Evolutionary conservation across 176 grass and related monocot genomes (phyloP).

Genomic region (Aegilops tauschii): DNA sequence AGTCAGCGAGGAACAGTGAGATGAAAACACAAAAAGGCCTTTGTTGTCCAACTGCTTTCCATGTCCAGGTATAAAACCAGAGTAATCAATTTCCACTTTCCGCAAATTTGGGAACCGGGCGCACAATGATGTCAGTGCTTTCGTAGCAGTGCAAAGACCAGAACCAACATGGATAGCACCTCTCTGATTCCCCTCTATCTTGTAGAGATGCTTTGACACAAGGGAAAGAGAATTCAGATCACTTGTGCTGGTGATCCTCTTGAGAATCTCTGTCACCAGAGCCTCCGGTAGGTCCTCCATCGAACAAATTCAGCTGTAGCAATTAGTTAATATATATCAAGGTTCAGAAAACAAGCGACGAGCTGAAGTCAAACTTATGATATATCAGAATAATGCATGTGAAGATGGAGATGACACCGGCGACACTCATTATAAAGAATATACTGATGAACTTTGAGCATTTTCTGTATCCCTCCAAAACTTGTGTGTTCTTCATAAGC

Average conservation of each 20-base stretch:
- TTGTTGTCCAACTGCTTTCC: constrained; percentile 53
- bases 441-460: not conserved
- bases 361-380: not conserved
- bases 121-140: constrained; percentile 29
- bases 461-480: not conserved
- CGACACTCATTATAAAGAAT: not conserved
- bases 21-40: constrained; percentile 36
- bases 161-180: not conserved
- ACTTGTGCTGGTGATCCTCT: constrained; percentile 31
- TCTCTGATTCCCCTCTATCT: constrained; percentile 23
- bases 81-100: constrained; percentile 59
- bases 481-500: not conserved
- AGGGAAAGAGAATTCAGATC: constrained; percentile 57
- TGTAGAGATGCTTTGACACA: constrained; percentile 36
- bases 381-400: no score
- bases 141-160: not conserved
- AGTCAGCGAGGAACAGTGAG: constrained; percentile 1
- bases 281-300: constrained; percentile 50
- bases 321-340: not conserved
- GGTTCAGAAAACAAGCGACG: not conserved
- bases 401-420: not conserved
- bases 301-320: not conserved
- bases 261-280: constrained; percentile 45
- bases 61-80: constrained; percentile 37
- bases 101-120: not conserved